Evolutionary conservation across 306 rosid genomes (phyloP).

Genomic region (Lotus japonicus): DNA sequence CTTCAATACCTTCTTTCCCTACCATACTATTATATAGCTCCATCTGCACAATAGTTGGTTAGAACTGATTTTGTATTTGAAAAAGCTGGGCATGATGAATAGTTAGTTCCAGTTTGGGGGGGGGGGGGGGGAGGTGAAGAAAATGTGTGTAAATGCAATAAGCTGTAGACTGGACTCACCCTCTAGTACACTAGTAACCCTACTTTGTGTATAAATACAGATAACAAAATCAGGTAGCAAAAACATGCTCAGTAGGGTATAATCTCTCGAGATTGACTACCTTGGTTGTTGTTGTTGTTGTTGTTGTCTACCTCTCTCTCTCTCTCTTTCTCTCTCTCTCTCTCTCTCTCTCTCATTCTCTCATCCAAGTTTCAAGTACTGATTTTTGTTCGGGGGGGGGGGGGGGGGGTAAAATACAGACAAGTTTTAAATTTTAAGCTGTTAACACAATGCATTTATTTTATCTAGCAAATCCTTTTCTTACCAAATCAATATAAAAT

Average conservation of each 20-base stretch:
- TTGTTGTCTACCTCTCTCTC: too few species aligned
- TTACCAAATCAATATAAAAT: constrained; percentile 5
- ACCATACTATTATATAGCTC: constrained; percentile 43
- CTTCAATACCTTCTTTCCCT: constrained; percentile 39
- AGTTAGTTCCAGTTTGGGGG: not conserved
- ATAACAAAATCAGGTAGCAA: too few species aligned
- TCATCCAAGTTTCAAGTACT: not conserved
- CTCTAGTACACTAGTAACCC: not conserved
- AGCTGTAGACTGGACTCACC: not conserved
- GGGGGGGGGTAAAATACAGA: not conserved
- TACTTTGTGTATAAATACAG: not conserved
- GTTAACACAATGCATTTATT: not conserved
- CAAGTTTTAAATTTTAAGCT: not conserved
- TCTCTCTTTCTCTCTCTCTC: too few species aligned
- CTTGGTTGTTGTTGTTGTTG: too few species aligned
- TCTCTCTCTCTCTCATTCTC: too few species aligned
- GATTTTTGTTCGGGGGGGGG: too few species aligned
- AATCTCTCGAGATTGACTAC: too few species aligned
- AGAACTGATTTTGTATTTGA: constrained; percentile 1
- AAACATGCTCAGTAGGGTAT: too few species aligned
- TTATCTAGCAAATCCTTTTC: not conserved
- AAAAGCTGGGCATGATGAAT: not conserved
- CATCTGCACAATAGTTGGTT: constrained; percentile 26
- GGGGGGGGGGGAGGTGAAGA: not conserved
- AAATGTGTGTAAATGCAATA: not conserved